Conservation (phyloP, 202 grass and related monocot species). For the Eragrostis tef region DNA sequence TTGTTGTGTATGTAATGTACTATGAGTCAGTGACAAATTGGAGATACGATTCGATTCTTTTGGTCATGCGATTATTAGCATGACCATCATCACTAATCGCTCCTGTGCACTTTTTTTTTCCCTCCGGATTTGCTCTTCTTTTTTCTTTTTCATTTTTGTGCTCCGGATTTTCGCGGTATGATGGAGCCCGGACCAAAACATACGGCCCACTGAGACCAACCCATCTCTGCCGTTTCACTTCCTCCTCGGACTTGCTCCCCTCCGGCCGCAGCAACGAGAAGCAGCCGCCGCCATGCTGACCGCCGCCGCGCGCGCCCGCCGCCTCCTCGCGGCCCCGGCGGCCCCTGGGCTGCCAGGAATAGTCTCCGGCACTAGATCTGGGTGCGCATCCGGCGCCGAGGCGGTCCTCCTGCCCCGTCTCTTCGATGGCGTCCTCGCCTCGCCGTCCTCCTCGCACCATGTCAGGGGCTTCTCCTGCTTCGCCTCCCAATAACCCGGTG, state of each 20-base stretch:
- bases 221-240: not conserved
- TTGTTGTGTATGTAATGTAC: not conserved
- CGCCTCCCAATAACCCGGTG: not conserved
- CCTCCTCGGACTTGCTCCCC: not conserved
- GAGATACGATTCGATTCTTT: not conserved
- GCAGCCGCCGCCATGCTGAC: slow-evolving; percentile 45
- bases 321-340: slow-evolving; percentile 38
- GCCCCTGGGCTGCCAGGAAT: not conserved
- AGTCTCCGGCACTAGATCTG: not conserved
- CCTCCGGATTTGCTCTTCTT: too few relatives aligned
- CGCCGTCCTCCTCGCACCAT: slow-evolving; percentile 21
- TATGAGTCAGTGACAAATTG: not conserved
- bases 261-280: slow-evolving; percentile 45
- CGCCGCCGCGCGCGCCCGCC: slow-evolving; percentile 53
- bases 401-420: slow-evolving; percentile 7
- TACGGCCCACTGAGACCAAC: not conserved
- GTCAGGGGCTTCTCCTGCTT: slow-evolving; percentile 28
- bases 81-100: too few relatives aligned
- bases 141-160: too few relatives aligned
- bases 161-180: too few relatives aligned
- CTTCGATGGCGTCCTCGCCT: slow-evolving; percentile 32
- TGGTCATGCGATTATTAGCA: not conserved
- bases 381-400: slow-evolving; percentile 8
- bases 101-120: not conserved
- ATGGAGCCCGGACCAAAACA: too few relatives aligned